These are phyloP conservation scores for Aureococcus anophagefferens DNA, from an alignment of 108 stramenopile genomes.

Conservation along the genomic window DNA sequence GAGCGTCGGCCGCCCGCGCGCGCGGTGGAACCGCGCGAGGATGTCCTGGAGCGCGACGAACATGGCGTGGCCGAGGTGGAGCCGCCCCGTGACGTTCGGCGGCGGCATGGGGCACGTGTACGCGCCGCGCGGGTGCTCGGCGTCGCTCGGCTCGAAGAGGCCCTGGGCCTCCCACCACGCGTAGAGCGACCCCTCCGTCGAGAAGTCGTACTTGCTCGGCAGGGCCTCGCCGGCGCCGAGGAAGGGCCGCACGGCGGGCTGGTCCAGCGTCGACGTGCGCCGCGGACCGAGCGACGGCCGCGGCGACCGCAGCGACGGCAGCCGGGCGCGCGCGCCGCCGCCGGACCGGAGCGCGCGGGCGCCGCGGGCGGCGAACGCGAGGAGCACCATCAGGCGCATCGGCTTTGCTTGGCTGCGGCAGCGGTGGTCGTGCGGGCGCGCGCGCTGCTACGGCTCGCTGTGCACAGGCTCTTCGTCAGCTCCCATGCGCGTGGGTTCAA, in stretches of 20 bases:
- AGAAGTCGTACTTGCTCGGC: not conserved
- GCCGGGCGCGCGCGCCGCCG: too few species aligned
- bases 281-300: too few species aligned
- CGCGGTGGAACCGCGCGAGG: slow-evolving; percentile 89
- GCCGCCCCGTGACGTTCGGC: slow-evolving; percentile 95
- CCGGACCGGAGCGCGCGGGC: too few species aligned
- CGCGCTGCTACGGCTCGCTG: too few species aligned
- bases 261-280: too few species aligned
- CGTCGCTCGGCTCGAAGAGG: not conserved
- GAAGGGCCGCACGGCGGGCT: slow-evolving; percentile 71
- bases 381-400: too few species aligned
- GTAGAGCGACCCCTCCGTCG: not conserved
- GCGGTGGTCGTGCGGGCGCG: too few species aligned
- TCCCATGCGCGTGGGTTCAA: too few species aligned
- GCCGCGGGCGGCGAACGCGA: too few species aligned
- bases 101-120: slow-evolving; percentile 91
- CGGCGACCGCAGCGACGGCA: too few species aligned
- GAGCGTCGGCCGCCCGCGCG: slow-evolving; percentile 86
- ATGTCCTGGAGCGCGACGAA: slow-evolving; percentile 96
- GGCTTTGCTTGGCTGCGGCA: too few species aligned
- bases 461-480: too few species aligned
- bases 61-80: slow-evolving; percentile 99
- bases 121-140: slow-evolving; percentile 10
- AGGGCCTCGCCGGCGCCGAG: slow-evolving; percentile 61
- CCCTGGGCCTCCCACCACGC: not conserved